Evolutionary conservation across 257 asterid genomes (phyloP), one percentile per base, ranked within the genome.

Genomic region (Plectranthus barbatus): DNA sequence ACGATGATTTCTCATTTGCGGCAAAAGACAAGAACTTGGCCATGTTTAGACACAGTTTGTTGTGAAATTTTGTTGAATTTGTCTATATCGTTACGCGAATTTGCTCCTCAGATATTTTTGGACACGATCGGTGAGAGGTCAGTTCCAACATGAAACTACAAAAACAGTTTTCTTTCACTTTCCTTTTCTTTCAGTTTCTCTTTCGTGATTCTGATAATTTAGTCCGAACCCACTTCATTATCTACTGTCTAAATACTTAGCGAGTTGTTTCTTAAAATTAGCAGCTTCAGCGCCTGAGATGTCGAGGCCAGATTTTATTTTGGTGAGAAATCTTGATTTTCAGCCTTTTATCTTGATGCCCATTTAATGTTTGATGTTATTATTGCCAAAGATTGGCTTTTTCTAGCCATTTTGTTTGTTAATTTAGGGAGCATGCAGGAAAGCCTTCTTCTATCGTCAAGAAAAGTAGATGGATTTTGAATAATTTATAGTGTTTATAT

Each of bases 251-350:
- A n/a, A 12, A 17, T 56, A 14, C 21, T 1, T 20, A 57, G 56
- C 60, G 6, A n/a, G 26, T 12, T 52, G 50, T 61, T 51, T 50
- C 58, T 33, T 45, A 64, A 54, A 71, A 58, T 36, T 57, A 13
- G 63, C 21, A 46, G 66, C 61, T 65, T 59, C 53, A 41, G 46
- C 10, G 48, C 60, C 42, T 46, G 66, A 67, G 77, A 73, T 73
- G 70, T 67, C 57, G 61, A 60, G n/a, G 17, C 31, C 63, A 46
- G 29, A 59, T 65, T 34, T 52, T 9, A 56, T 10, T 71, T 61
- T 40, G 77, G 77, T 73, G 69, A 67, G 65, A 13, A 52, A 42
- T 60, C 56, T 60, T 46, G 15, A 23, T 33, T 52, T 21, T 50
- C 39, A 20, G 24, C 56, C 42, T 45, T 0, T 17, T 21, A 20